Evolutionary conservation across 2,329 filamentous ascomycete genomes (phyloP), one percentile per base, ranked within the genome.

Genomic region (Xylariaceae sp.): DNA sequence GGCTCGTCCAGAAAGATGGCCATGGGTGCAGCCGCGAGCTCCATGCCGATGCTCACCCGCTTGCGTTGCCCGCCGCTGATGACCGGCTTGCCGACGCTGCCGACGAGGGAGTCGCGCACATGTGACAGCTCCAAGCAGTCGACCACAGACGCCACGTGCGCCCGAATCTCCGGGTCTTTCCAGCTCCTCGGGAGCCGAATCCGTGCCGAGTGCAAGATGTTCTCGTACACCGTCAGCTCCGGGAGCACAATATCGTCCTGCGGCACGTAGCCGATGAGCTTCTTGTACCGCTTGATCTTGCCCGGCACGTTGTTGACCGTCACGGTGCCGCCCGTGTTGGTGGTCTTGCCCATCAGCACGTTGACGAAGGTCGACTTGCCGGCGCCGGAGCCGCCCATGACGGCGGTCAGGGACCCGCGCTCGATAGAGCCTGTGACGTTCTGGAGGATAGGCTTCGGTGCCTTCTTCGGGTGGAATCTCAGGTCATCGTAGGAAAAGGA

Each of bases 351-450:
- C 73, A 78, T 78, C n/a, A 78, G 63, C 17, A 76, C 70, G 40
- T 78, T 78, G 21, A 78, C 65, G 43, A 79, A 76, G 0, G 74
- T 78, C 13, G 70, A 73, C 54, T 78, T 78, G 19, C 74, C 74
- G 1, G 74, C 74, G n/a, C 74, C 74, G 2, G 69, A 74, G 5
- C 73, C 72, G 5, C 74, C 74, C 73, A 78, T 77, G n/a, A 78
- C 65, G 8, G 73, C 74, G 24, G 70, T 73, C n/a, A 78, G 64
- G 4, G 69, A 68, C 0, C 74, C 74, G 9, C 66, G 63, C 14
- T 73, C 61, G 50, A 78, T 77, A 4, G 62, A 66, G 0, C 74
- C 75, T 1, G 71, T 76, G 5, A 78, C 68, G 9, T 71, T 68
- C 34, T 70, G 65, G 4, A 78, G 59, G 35, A 78, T 70, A 5